Evolutionary conservation across 176 grass and related monocot genomes (phyloP).

Genomic region (Juncus inflexus): DNA sequence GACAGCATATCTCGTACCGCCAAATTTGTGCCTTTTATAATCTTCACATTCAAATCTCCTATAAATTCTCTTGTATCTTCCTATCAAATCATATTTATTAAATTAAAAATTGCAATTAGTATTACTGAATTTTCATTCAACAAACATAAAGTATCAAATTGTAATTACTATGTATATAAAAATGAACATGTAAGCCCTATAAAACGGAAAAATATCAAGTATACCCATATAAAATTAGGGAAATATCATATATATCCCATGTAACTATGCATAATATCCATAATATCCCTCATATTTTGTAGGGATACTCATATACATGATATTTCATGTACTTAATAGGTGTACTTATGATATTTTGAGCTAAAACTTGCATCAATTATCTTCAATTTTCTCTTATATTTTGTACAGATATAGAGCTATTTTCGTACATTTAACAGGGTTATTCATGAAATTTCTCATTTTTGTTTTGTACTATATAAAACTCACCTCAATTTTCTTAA

Average conservation of each 20-base stretch:
- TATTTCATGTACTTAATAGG: too few relatives aligned
- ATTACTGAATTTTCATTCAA: slow-evolving; percentile 31
- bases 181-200: slow-evolving; percentile 2
- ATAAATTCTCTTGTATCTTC: slow-evolving; percentile 76
- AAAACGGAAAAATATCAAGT: too few relatives aligned
- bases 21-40: slow-evolving; percentile 75
- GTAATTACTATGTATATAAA: slow-evolving; percentile 10
- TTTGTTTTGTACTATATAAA: slow-evolving; percentile 8
- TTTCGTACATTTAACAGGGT: too few relatives aligned
- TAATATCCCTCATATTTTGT: slow-evolving; percentile 23
- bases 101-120: slow-evolving; percentile 35
- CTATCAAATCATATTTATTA: slow-evolving; percentile 35
- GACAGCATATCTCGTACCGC: slow-evolving; percentile 88
- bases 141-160: slow-evolving; percentile 12
- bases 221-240: too few relatives aligned
- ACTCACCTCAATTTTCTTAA: slow-evolving; percentile 52
- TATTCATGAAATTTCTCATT: too few relatives aligned
- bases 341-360: too few relatives aligned
- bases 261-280: not conserved
- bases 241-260: too few relatives aligned
- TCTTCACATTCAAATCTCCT: slow-evolving; percentile 70
- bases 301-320: too few relatives aligned
- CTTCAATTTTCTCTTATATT: too few relatives aligned
- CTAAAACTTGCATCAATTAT: too few relatives aligned
- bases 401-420: too few relatives aligned